These are phyloP conservation scores for Chalciporus piperatus DNA, from an alignment of 768 basidiomycete genomes.

Conservation along the genomic window DNA sequence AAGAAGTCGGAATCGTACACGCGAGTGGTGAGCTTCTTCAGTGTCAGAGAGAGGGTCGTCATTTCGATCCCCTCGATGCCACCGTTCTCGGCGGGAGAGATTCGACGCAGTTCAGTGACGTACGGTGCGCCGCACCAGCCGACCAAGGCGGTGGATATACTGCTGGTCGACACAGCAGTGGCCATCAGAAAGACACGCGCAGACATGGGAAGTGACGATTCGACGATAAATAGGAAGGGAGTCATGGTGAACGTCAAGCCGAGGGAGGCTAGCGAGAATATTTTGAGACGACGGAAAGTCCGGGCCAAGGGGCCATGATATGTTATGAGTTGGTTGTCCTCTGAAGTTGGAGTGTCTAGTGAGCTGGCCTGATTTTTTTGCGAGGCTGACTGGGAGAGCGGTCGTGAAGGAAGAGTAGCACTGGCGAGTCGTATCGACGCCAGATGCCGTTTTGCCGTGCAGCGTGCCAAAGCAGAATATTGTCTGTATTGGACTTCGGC, in stretches of 20 bases:
- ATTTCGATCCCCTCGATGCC: slow-evolving; percentile 61
- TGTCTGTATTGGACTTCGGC: slow-evolving; percentile 3
- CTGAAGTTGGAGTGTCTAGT: neutral
- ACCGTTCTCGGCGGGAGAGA: slow-evolving; percentile 42
- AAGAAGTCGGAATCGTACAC: slow-evolving; percentile 76
- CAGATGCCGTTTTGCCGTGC: too few relatives aligned
- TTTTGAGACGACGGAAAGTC: slow-evolving; percentile 75
- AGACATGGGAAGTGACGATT: slow-evolving; percentile 67
- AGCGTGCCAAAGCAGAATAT: slow-evolving; percentile 1
- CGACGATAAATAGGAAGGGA: slow-evolving; percentile 80
- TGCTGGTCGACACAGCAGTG: slow-evolving; percentile 70
- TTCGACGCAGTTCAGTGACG: slow-evolving; percentile 58
- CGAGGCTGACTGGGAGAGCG: slow-evolving; percentile 10
- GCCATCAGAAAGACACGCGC: slow-evolving; percentile 67
- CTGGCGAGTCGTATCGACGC: neutral
- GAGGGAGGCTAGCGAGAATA: slow-evolving; percentile 81
- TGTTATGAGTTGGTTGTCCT: slow-evolving; percentile 17
- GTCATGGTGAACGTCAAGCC: slow-evolving; percentile 63
- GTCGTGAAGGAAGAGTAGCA: neutral
- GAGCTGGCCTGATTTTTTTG: slow-evolving; percentile 7
- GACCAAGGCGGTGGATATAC: slow-evolving; percentile 72
- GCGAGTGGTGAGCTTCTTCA: slow-evolving; percentile 61
- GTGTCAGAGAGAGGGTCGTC: slow-evolving; percentile 59
- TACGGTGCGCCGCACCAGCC: slow-evolving; percentile 72
- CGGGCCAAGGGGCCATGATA: slow-evolving; percentile 71